Evolutionary conservation across 1,139 yeast species (phyloP).

Genomic region (Pichia sp.): DNA sequence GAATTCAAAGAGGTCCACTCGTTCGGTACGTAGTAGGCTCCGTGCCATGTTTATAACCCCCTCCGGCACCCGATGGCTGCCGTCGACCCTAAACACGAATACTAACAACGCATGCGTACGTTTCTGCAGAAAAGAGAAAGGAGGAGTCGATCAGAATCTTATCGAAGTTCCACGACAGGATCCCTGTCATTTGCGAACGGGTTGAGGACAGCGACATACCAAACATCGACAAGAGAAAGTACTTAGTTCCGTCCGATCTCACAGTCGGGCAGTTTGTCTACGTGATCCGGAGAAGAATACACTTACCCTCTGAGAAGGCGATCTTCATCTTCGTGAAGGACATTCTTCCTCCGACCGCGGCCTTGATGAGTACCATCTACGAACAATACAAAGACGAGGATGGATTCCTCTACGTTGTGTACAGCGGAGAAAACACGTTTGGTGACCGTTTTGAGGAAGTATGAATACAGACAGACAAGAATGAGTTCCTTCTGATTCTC

Average conservation of each 20-base stretch:
- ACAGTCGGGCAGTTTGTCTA: slow-evolving; percentile 98
- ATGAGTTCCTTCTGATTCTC: not conserved
- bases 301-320: slow-evolving; percentile 95
- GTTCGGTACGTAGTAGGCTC: slow-evolving; percentile 51
- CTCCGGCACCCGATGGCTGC: not conserved
- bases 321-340: slow-evolving; percentile 95
- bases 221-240: slow-evolving; percentile 94
- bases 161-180: slow-evolving; percentile 84
- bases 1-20: slow-evolving; percentile 92
- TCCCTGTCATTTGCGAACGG: slow-evolving; percentile 96
- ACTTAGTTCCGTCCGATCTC: slow-evolving; percentile 91
- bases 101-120: not conserved
- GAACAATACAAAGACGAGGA: slow-evolving; percentile 97
- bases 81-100: not conserved
- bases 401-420: slow-evolving; percentile 91
- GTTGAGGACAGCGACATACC: slow-evolving; percentile 96
- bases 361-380: slow-evolving; percentile 88
- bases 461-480: not conserved
- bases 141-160: slow-evolving; percentile 92
- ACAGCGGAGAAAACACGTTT: slow-evolving; percentile 82
- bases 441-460: slow-evolving; percentile 37
- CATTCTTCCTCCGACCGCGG: slow-evolving; percentile 96
- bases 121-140: slow-evolving; percentile 72
- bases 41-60: not conserved
- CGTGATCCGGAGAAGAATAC: slow-evolving; percentile 92